Evolutionary conservation across 2,329 filamentous ascomycete species (phyloP).

Genomic region (Epichloe uncinata): DNA sequence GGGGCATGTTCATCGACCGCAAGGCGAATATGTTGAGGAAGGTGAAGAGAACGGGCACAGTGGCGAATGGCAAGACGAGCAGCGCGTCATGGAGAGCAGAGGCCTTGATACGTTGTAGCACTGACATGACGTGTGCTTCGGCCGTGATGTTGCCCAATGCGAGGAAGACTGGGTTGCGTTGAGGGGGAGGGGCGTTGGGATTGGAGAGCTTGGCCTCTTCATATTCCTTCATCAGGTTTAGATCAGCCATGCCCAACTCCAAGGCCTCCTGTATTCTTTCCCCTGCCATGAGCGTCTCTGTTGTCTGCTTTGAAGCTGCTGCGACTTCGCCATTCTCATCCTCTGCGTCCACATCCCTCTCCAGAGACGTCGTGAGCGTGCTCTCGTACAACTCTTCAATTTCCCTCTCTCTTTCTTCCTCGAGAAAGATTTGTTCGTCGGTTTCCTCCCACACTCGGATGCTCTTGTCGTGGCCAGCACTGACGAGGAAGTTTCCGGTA

Average conservation of each 20-base stretch:
- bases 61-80: constrained; percentile 80
- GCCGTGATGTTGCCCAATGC: constrained; percentile 83
- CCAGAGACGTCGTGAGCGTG: constrained; percentile 75
- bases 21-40: constrained; percentile 81
- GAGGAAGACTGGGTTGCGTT: constrained; percentile 75
- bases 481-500: constrained; percentile 75
- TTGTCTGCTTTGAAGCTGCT: constrained; percentile 81
- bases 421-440: constrained; percentile 95
- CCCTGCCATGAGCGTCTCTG: constrained; percentile 86
- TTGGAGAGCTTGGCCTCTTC: constrained; percentile 54
- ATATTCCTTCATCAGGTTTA: constrained; percentile 65
- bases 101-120: constrained; percentile 73
- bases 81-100: constrained; percentile 86
- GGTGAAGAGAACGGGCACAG: constrained; percentile 77
- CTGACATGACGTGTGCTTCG: constrained; percentile 73
- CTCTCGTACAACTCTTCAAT: constrained; percentile 92
- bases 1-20: constrained; percentile 66
- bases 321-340: constrained; percentile 59
- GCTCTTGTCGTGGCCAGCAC: constrained; percentile 91
- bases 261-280: constrained; percentile 90
- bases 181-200: constrained; percentile 61
- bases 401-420: constrained; percentile 89
- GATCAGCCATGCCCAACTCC: constrained; percentile 74
- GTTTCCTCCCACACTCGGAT: constrained; percentile 94
- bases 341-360: constrained; percentile 49